Percentiles rank a stretch among this genome's conserved stretches.
phyloP scores from a whole-genome alignment of 495 filamentous ascomycete genomes.

The Neurospora tetrasperma region DNA sequence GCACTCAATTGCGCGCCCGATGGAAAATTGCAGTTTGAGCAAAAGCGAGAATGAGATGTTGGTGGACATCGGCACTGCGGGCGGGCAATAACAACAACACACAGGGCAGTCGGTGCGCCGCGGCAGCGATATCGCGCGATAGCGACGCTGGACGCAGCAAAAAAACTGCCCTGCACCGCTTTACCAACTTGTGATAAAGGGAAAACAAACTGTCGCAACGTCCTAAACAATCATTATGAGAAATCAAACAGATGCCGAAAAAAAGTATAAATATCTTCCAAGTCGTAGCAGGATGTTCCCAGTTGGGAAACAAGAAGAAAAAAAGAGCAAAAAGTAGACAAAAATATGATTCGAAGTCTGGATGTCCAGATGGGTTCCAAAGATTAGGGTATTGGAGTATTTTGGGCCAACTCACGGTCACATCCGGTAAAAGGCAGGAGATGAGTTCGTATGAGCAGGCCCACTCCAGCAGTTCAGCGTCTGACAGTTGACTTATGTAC shows the following conservation, averaged over 20 bases:
- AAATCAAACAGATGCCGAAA: background rate
- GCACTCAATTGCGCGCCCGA: background rate
- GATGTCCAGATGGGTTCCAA: constrained; percentile 24
- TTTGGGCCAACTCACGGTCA: constrained; percentile 30
- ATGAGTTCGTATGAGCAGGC: constrained; percentile 30
- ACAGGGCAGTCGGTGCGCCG: background rate
- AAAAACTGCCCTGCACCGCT: no score
- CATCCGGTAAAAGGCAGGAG: constrained; percentile 33
- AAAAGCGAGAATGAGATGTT: background rate
- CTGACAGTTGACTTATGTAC: constrained; percentile 9
- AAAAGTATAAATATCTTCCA: background rate
- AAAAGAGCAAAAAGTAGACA: constrained; percentile 7
- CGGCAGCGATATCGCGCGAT: background rate
- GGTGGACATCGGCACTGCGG: background rate
- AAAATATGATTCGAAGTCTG: constrained; percentile 26
- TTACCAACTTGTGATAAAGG: no score
- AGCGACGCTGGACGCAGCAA: background rate
- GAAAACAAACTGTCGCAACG: background rate
- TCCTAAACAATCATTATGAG: background rate
- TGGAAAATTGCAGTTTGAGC: background rate
- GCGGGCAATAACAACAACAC: background rate
- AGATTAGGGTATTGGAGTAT: constrained; percentile 28
- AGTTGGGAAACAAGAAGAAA: background rate
- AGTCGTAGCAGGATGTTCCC: rapidly evolving
- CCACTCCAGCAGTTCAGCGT: constrained; percentile 10